Percentiles rank a stretch among this genome's conserved stretches.
Conservation (phyloP, 2,329 filamentous ascomycete genomes). For the Nemania bipapillata region DNA sequence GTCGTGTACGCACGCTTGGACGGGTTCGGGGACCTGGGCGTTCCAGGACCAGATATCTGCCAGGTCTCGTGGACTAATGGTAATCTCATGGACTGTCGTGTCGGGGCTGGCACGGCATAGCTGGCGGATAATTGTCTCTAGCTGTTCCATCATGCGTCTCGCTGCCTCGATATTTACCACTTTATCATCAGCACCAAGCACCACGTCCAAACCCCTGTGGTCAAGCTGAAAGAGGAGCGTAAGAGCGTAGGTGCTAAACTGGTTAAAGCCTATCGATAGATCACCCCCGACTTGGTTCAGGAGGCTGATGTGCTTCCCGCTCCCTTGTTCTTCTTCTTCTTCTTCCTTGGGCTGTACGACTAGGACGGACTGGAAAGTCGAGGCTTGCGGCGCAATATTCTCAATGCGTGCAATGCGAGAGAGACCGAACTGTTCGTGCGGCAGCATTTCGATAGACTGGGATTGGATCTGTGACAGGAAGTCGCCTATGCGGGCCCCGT, state of each 20-base stretch:
- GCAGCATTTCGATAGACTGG: slow-evolving; percentile 59
- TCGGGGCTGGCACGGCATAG: slow-evolving; percentile 7
- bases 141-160: slow-evolving; percentile 21
- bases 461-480: slow-evolving; percentile 60
- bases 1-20: slow-evolving; percentile 7
- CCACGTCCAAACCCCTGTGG: slow-evolving; percentile 6
- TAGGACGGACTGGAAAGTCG: slow-evolving; percentile 56
- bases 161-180: slow-evolving; percentile 15
- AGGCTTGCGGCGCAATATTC: slow-evolving; percentile 49
- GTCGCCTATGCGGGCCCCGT: slow-evolving; percentile 48
- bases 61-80: not conserved
- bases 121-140: slow-evolving; percentile 32
- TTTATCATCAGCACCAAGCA: slow-evolving; percentile 28
- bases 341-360: slow-evolving; percentile 50
- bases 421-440: slow-evolving; percentile 54
- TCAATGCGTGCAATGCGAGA: slow-evolving; percentile 6
- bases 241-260: slow-evolving; percentile 54
- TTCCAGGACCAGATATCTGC: slow-evolving; percentile 19
- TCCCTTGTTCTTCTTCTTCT: slow-evolving; percentile 4
- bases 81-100: not conserved
- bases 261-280: slow-evolving; percentile 23
- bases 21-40: not conserved
- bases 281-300: slow-evolving; percentile 36
- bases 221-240: slow-evolving; percentile 61
- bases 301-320: not conserved